A percentile compares a stretch with the other conserved stretches of the same genome.
phyloP scores from a whole-genome alignment of 352 stramenopile species.

The Globisporangium spinosum region DNA sequence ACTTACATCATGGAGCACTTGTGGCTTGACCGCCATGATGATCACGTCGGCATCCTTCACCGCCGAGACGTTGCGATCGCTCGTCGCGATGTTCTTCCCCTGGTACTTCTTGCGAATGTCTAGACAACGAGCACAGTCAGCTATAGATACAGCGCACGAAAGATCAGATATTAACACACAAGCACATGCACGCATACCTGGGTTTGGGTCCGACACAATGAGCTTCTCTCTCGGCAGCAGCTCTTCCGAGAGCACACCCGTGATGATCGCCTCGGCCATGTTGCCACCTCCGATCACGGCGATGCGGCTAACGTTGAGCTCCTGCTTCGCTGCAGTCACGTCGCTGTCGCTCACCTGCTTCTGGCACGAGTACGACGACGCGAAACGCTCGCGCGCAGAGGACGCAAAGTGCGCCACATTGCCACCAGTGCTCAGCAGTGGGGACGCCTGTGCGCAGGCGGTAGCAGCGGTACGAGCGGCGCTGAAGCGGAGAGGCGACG shows the following conservation, averaged over 20 bases:
- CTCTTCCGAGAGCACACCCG: constrained; percentile 64
- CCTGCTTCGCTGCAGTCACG: constrained; percentile 5
- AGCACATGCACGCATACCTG: constrained; percentile 22
- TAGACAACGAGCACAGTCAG: constrained; percentile 14
- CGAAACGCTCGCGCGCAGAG: constrained; percentile 13
- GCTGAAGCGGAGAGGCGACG: neutral
- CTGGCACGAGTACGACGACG: constrained; percentile 19
- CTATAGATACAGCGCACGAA: neutral
- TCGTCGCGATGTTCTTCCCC: constrained; percentile 49
- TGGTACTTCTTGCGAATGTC: constrained; percentile 65
- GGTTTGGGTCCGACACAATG: constrained; percentile 79
- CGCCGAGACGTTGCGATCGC: constrained; percentile 54
- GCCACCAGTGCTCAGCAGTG: neutral
- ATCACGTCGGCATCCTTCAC: constrained; percentile 88
- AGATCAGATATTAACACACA: neutral
- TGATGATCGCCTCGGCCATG: constrained; percentile 89
- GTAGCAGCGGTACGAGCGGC: neutral
- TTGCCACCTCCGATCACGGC: constrained; percentile 87
- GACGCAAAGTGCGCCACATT: constrained; percentile 9
- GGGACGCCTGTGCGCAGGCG: neutral
- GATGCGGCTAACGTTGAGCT: constrained; percentile 50
- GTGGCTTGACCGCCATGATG: constrained; percentile 93
- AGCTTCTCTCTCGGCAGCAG: constrained; percentile 62
- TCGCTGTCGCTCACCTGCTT: constrained; percentile 15
- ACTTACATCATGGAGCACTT: constrained; percentile 87